phyloP scores from a whole-genome alignment of 2,329 filamentous ascomycete species.

The Gnomoniopsis sp. region DNA sequence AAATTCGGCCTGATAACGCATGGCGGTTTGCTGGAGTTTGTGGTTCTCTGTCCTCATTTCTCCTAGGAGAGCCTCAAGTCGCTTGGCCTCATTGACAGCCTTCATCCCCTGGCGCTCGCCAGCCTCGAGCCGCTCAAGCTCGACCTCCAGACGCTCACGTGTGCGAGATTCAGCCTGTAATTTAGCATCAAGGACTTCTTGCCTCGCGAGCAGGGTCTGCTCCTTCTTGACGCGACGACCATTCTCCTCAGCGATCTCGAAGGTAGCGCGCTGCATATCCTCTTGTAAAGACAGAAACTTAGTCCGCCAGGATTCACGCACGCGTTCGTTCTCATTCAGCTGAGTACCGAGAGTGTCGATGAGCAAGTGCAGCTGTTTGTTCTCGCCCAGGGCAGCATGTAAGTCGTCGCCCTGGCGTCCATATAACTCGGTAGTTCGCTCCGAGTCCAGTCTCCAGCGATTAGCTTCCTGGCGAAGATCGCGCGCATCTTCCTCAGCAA shows the following conservation, averaged over 20 bases:
- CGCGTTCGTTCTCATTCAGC: constrained; percentile 79
- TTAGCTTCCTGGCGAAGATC: constrained; percentile 54
- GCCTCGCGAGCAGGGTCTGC: constrained; percentile 72
- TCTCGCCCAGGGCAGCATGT: constrained; percentile 50
- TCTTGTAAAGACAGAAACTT: constrained; percentile 85
- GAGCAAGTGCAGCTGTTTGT: constrained; percentile 70
- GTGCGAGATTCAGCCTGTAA: constrained; percentile 72
- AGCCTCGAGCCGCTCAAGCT: constrained; percentile 62
- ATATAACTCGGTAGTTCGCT: constrained; percentile 51
- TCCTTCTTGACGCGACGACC: constrained; percentile 75
- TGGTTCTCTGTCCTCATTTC: constrained; percentile 65
- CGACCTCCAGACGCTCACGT: constrained; percentile 62
- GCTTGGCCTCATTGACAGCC: constrained; percentile 60
- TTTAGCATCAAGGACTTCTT: constrained; percentile 74
- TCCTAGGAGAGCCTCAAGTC: constrained; percentile 51
- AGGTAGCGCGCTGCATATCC: constrained; percentile 77
- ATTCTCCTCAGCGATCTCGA: constrained; percentile 80
- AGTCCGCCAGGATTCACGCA: constrained; percentile 77
- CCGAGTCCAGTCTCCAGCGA: constrained; percentile 61
- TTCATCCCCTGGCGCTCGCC: constrained; percentile 64
- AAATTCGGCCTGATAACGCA: constrained; percentile 75
- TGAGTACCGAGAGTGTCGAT: constrained; percentile 73
- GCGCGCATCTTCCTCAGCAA: constrained; percentile 52
- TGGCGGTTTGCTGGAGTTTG: constrained; percentile 65
- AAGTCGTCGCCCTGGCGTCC: constrained; percentile 48